Evolutionary conservation across 2,329 filamentous ascomycete species (phyloP), one percentile per base, ranked within the genome.

Genomic region (Ophiocordyceps sinensis): DNA sequence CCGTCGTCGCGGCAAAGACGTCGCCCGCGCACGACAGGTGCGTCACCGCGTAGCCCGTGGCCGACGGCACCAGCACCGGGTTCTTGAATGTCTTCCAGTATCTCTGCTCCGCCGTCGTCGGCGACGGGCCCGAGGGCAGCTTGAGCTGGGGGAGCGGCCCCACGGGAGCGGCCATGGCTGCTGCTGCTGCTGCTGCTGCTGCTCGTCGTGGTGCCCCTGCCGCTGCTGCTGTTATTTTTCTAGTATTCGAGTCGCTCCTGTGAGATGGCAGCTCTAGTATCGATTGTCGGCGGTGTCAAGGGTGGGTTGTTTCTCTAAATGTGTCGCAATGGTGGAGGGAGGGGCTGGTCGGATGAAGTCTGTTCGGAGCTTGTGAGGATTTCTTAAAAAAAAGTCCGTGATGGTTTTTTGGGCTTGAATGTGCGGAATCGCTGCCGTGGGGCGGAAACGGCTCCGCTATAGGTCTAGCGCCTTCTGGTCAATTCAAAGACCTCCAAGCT

Each of bases 21-120:
- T 87, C 81, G 60, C 71, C 74, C 52, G 64, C 68, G 64, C 80
- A 82, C 39, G 85, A 88, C 59, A 98, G 94, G 61, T 93, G 81
- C 29, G 87, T 94, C 53, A 98, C 77, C 37, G 86, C 83, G 59
- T 84, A 87, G 57, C 85, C 85, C 48, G 91, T 86, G 48, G 88
- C 87, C 47, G 89, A 94, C 37, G 91, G 85, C 46, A 96, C 79
- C 46, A 89, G 79, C 43, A 94, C 77, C 49, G 88, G 85, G 51
- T 88, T 91, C 65, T 85, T 87, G 70, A 98, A 98, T 12, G 83
- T 82, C 57, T 82, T 83, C 93, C 93, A 98, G 71, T 96, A 96
- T 49, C 81, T 76, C 65, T 96, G 88, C 67, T 98, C 91, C 28
- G 88, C 81, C 6, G 89, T 94, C 38, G 89, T 66, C 41, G 85